Conservation (phyloP, 352 stramenopile species). For the Globisporangium heterothallicum region DNA sequence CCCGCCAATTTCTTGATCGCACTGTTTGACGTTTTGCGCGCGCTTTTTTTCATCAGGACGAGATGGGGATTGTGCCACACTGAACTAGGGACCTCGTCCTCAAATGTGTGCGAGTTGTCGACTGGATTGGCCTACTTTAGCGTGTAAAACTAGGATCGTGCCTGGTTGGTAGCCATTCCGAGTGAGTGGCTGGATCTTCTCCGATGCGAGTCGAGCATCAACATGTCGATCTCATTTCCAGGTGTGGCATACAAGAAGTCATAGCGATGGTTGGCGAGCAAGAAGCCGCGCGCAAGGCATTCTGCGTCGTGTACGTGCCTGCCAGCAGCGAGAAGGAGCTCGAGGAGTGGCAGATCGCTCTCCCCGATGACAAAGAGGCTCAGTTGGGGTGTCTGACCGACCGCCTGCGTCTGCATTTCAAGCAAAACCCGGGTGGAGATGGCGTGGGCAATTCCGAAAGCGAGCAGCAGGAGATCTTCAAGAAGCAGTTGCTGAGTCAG, state of each 20-base stretch:
- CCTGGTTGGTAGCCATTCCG: background rate
- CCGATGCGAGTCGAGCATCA: background rate
- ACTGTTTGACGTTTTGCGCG: background rate
- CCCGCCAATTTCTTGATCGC: background rate
- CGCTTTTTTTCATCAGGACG: background rate
- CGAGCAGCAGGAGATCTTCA: conserved; percentile 75
- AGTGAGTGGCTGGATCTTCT: no score
- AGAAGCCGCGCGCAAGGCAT: conserved; percentile 43
- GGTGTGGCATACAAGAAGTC: background rate
- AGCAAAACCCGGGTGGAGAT: no score
- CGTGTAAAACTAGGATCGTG: background rate
- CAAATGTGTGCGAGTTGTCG: background rate
- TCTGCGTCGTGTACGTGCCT: conserved; percentile 71
- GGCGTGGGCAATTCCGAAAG: conserved; percentile 24
- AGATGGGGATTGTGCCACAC: background rate
- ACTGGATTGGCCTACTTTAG: background rate
- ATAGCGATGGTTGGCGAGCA: conserved; percentile 50
- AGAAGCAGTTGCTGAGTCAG: conserved; percentile 72
- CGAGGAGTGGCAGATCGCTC: conserved; percentile 66
- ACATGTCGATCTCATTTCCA: no score
- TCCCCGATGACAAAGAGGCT: conserved; percentile 71
- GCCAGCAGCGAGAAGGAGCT: conserved; percentile 42
- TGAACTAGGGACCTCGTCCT: background rate
- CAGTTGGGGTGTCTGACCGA: conserved; percentile 83
- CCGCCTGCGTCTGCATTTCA: conserved; percentile 73